Percentiles rank a stretch among this genome's conserved stretches.
phyloP scores from a whole-genome alignment of 805 yeast genomes.

The Saturnispora serradocipensis region DNA sequence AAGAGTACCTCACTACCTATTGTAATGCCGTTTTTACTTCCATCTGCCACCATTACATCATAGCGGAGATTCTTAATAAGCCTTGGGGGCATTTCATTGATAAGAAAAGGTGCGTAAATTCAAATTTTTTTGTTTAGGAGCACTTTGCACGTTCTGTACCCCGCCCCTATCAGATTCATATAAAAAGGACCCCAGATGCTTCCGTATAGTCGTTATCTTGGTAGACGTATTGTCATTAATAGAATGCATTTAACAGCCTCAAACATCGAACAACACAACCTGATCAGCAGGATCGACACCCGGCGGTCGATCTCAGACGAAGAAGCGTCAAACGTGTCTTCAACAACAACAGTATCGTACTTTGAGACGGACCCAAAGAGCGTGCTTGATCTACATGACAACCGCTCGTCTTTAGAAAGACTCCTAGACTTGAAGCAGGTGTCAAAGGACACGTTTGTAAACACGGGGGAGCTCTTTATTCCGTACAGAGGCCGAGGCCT shows the following conservation, averaged over 20 bases:
- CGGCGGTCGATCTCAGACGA: neutral
- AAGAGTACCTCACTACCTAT: neutral
- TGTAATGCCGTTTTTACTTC: neutral
- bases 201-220: neutral
- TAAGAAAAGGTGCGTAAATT: neutral
- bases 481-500: conserved; percentile 55
- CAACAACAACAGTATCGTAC: neutral
- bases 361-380: neutral
- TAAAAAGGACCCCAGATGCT: neutral
- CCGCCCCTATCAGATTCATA: neutral
- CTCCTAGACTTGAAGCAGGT: conserved; percentile 19
- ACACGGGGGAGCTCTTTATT: conserved; percentile 24
- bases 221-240: neutral
- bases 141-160: neutral
- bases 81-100: neutral
- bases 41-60: neutral
- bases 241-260: neutral
- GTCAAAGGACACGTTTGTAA: conserved; percentile 18
- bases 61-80: neutral
- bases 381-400: neutral
- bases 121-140: neutral
- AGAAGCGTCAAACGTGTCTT: neutral
- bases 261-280: neutral
- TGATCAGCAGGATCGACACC: neutral
- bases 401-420: conserved; percentile 15